Evolutionary conservation across 2,329 filamentous ascomycete genomes (phyloP), one percentile per base, ranked within the genome.

Genomic region (Periglandula ipomoeae): DNA sequence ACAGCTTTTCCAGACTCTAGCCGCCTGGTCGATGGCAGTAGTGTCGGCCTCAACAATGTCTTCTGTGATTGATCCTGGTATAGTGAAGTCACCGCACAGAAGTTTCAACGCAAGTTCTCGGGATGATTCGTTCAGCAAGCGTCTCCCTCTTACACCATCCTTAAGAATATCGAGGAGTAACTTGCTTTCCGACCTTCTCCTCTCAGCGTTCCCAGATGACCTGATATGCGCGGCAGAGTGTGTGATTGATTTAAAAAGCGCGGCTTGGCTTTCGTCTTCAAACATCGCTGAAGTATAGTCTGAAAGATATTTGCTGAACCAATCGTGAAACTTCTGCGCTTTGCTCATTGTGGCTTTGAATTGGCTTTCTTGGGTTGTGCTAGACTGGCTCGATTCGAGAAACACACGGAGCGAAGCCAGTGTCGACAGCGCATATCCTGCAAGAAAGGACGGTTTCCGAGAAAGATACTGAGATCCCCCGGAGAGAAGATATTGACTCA

Each of bases 301-400:
- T 15, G 76, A 69, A 4, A 96, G 71, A 56, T 85, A 89, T 42
- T 76, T 70, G 8, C 78, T 76, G 44, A 97, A 79, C 89, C 90
- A 97, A 10, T 70, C 63, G 56, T 90, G 84, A 57, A 98, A 97
- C 1, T 65, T 68, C 52, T 84, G 76, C 6, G 88, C 85, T 58
- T 85, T 91, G 51, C 73, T 79, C 71, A 89, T 81, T 1, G 89
- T 95, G 5, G 78, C 77, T 54, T 78, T 78, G 62, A 91, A 86
- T 57, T 95, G 87, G 51, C 78, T 88, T 61, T 94, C 87, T 58
- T 95, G 88, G 0, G 87, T 91, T 4, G 85, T 91, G 58, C 82
- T 89, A 11, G 86, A 81, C 58, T 89, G 84, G 27, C 79, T 81
- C 2, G 84, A 85, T 39, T 82, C 78, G 15, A 94, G 70, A 58